These are phyloP conservation scores for Handroanthus guayacan DNA, from an alignment of 257 asterid species.

Conservation along the genomic window DNA sequence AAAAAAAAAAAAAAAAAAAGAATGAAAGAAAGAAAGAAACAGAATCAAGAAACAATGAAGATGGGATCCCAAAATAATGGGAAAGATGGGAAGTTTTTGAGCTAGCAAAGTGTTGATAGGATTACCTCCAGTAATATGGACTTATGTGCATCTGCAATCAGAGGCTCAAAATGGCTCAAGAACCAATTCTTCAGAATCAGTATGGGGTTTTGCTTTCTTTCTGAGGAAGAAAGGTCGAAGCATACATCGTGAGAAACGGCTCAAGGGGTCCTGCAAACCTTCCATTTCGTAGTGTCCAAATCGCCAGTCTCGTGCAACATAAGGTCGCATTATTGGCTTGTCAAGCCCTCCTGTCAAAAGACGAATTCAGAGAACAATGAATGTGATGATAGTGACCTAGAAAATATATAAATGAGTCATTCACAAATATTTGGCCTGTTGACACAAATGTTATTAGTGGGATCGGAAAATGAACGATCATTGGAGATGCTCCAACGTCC, in stretches of 20 bases:
- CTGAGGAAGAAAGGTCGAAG: constrained; percentile 53
- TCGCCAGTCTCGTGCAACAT: constrained; percentile 78
- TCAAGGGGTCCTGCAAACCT: constrained; percentile 90
- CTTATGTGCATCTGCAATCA: background rate
- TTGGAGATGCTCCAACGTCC: too few relatives aligned
- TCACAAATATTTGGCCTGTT: background rate
- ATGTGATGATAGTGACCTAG: background rate
- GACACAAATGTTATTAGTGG: background rate
- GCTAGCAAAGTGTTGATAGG: background rate
- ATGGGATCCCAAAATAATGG: background rate
- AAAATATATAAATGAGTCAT: background rate
- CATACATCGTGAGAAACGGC: constrained; percentile 65
- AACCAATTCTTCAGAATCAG: constrained; percentile 52
- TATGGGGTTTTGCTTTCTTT: constrained; percentile 47
- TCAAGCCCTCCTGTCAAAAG: constrained; percentile 82
- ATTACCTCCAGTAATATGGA: background rate
- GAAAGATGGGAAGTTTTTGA: background rate
- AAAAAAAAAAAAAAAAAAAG: background rate
- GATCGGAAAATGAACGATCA: too few relatives aligned
- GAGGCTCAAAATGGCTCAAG: constrained; percentile 52
- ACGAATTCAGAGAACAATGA: constrained; percentile 1
- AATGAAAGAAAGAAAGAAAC: background rate
- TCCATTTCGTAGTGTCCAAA: constrained; percentile 94
- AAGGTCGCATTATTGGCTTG: constrained; percentile 68
- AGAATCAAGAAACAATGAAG: background rate